These are phyloP conservation scores for Penicillium ucsense DNA, from an alignment of 495 filamentous ascomycete species.

Conservation along the genomic window DNA sequence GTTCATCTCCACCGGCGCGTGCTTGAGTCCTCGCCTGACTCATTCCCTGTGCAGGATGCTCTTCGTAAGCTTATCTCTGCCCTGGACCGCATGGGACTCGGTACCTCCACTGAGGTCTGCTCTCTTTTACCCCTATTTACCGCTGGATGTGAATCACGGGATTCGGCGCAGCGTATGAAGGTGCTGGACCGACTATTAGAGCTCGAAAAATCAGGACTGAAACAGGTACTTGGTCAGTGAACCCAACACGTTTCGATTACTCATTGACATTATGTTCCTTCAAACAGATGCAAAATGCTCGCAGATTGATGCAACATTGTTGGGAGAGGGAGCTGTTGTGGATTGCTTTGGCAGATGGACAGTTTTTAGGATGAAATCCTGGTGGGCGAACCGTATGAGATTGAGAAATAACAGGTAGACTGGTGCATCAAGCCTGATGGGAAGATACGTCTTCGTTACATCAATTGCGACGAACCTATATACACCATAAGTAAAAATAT, in stretches of 20 bases:
- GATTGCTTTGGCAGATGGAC: conserved; percentile 31
- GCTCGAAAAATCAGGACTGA: conserved; percentile 69
- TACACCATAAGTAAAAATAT: no score
- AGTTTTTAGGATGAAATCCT: conserved; percentile 29
- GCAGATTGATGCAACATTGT: conserved; percentile 34
- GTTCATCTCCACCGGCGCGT: conserved; percentile 71
- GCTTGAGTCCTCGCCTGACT: conserved; percentile 45
- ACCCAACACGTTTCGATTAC: neutral
- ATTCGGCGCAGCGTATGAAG: conserved; percentile 42
- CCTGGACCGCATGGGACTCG: conserved; percentile 51
- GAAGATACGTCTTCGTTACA: no score
- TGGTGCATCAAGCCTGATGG: no score
- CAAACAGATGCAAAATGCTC: conserved; percentile 34
- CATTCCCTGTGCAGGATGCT: conserved; percentile 50
- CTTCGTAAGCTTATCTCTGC: conserved; percentile 54
- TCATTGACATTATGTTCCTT: neutral
- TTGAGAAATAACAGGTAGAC: no score
- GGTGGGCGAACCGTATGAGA: no score
- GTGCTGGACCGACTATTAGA: conserved; percentile 59
- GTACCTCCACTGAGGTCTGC: conserved; percentile 65
- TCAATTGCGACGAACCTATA: no score
- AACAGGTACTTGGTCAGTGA: conserved; percentile 42
- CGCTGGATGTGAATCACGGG: conserved; percentile 65
- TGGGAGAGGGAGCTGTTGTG: conserved; percentile 35
- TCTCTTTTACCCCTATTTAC: conserved; percentile 78